Conservation (phyloP, 192 early-diverging fungal genomes). For the Gamsiella multidivaricata region DNA sequence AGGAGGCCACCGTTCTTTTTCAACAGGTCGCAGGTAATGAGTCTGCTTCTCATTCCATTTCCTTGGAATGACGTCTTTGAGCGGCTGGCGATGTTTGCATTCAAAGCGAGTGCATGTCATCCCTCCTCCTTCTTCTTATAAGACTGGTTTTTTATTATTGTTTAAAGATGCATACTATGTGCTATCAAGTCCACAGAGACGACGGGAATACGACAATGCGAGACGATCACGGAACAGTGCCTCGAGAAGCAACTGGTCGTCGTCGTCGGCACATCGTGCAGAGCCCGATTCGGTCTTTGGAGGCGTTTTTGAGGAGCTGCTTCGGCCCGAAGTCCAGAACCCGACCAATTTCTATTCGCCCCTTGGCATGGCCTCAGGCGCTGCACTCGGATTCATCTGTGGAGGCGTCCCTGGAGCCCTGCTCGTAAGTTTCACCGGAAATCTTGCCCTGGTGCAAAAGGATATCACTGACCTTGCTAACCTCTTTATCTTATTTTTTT, state of each 20-base stretch:
- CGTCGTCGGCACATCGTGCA: slow-evolving; percentile 37
- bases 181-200: slow-evolving; percentile 62
- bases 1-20: slow-evolving; percentile 62
- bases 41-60: not conserved
- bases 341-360: slow-evolving; percentile 72
- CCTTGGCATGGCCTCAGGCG: slow-evolving; percentile 75
- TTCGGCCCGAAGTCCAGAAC: slow-evolving; percentile 74
- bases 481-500: not conserved
- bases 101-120: not conserved
- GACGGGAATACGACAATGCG: slow-evolving; percentile 63
- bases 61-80: not conserved
- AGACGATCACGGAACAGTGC: slow-evolving; percentile 19
- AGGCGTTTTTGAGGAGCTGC: slow-evolving; percentile 84
- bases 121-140: not conserved
- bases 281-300: slow-evolving; percentile 78
- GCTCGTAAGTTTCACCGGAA: too few relatives aligned
- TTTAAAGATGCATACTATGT: slow-evolving; percentile 78
- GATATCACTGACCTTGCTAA: not conserved
- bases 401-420: slow-evolving; percentile 73
- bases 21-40: slow-evolving; percentile 73
- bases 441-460: too few relatives aligned
- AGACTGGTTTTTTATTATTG: not conserved
- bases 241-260: slow-evolving; percentile 6
- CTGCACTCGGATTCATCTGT: slow-evolving; percentile 77
- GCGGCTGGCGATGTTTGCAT: not conserved